Conservation (phyloP, 495 filamentous ascomycete genomes). For the Penicillium cosmopolitanum region DNA sequence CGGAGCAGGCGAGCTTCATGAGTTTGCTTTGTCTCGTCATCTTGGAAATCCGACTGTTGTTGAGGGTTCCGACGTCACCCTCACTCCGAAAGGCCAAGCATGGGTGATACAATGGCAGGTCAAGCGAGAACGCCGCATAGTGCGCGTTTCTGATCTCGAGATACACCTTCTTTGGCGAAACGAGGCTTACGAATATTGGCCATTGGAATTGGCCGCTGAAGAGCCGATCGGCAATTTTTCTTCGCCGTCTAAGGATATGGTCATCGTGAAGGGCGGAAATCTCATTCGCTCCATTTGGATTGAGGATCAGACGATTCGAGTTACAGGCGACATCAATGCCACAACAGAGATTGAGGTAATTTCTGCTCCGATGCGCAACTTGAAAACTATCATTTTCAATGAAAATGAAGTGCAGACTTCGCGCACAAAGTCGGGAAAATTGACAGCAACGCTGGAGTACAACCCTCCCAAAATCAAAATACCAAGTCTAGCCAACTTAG, state of each 20-base stretch:
- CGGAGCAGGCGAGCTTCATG: slow-evolving; percentile 62
- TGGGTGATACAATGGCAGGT: slow-evolving; percentile 56
- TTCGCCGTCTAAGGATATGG: slow-evolving; percentile 33
- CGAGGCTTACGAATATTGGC: slow-evolving; percentile 68
- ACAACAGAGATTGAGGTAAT: slow-evolving; percentile 65
- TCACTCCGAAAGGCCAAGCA: slow-evolving; percentile 35
- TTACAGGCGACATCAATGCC: slow-evolving; percentile 67
- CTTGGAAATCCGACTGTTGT: slow-evolving; percentile 21
- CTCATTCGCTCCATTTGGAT: slow-evolving; percentile 61
- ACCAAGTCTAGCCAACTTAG: slow-evolving; percentile 53
- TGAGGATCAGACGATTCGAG: slow-evolving; percentile 42
- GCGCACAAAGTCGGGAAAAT: slow-evolving; percentile 37
- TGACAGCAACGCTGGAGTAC: slow-evolving; percentile 47
- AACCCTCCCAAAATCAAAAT: slow-evolving; percentile 47
- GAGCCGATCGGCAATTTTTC: slow-evolving; percentile 23
- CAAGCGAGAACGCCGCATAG: slow-evolving; percentile 42
- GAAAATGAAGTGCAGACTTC: slow-evolving; percentile 36
- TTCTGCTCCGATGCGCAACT: slow-evolving; percentile 44
- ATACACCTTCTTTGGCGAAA: slow-evolving; percentile 60
- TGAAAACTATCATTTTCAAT: slow-evolving; percentile 55
- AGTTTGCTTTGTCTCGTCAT: slow-evolving; percentile 53
- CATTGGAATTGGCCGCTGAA: slow-evolving; percentile 47
- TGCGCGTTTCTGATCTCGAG: slow-evolving; percentile 50
- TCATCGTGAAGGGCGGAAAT: slow-evolving; percentile 67
- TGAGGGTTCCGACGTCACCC: slow-evolving; percentile 31